Evolutionary conservation across 1,139 yeast genomes (phyloP).

Genomic region (Yamadazyma atmosphaerica): DNA sequence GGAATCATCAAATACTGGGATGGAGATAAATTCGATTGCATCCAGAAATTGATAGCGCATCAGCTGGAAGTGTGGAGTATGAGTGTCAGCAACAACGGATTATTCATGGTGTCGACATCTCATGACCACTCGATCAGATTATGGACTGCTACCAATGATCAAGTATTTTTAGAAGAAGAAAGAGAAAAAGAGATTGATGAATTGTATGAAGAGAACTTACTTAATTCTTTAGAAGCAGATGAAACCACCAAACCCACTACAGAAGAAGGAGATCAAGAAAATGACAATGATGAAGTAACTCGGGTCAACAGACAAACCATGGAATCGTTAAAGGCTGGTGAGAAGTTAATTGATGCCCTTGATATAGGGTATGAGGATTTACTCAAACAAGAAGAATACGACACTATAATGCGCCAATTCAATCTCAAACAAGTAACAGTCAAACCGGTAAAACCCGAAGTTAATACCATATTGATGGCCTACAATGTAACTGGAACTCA

Average conservation of each 20-base stretch:
- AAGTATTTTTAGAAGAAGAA: conserved; percentile 93
- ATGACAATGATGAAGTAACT: conserved; percentile 54
- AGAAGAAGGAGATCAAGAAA: conserved; percentile 35
- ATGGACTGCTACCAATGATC: conserved; percentile 92
- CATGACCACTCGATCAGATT: conserved; percentile 92
- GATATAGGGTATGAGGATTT: conserved; percentile 80
- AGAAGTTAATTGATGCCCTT: conserved; percentile 86
- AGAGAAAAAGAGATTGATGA: conserved; percentile 95
- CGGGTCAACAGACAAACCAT: conserved; percentile 80
- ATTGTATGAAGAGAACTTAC: conserved; percentile 73
- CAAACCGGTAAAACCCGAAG: conserved; percentile 59
- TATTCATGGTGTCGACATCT: conserved; percentile 78
- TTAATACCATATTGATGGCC: conserved; percentile 71
- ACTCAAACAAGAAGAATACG: conserved; percentile 54
- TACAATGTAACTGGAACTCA: conserved; percentile 70
- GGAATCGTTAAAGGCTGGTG: conserved; percentile 95
- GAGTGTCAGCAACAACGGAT: conserved; percentile 72
- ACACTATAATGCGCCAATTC: conserved; percentile 31
- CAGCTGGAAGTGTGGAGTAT: conserved; percentile 94
- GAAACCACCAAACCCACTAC: conserved; percentile 37
- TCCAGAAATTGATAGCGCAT: conserved; percentile 85
- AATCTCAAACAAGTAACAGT: conserved; percentile 38
- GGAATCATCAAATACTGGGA: conserved; percentile 94
- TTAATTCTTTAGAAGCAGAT: conserved; percentile 59
- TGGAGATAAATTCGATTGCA: conserved; percentile 93